These are phyloP conservation scores for Boletus insuetus DNA, from an alignment of 768 basidiomycete genomes.

Conservation along the genomic window DNA sequence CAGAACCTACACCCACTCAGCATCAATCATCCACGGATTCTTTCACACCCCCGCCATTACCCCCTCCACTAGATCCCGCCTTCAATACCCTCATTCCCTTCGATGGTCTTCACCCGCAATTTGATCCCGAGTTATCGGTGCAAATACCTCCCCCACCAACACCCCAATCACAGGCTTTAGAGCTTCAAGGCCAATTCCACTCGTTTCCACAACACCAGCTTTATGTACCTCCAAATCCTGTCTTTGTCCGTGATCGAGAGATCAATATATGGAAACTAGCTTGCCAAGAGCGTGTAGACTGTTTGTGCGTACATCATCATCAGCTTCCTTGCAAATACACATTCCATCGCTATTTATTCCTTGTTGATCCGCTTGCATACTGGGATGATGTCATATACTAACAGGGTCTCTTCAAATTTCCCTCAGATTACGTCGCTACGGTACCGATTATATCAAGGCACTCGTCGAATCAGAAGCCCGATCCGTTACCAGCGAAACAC, in stretches of 20 bases:
- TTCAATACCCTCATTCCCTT: constrained; percentile 30
- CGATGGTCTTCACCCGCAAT: constrained; percentile 18
- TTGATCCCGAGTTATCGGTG: constrained; percentile 18
- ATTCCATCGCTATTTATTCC: not conserved
- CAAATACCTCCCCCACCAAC: constrained; percentile 13
- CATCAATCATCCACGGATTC: constrained; percentile 1
- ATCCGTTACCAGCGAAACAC: not conserved
- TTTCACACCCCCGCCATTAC: constrained; percentile 1
- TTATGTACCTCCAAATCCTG: constrained; percentile 28
- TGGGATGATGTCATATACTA: constrained; percentile 7
- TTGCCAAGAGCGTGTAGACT: constrained; percentile 35
- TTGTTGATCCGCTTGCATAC: constrained; percentile 7
- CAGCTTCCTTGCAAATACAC: constrained; percentile 1
- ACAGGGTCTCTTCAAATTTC: not conserved
- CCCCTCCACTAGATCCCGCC: constrained; percentile 16
- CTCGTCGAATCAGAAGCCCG: constrained; percentile 30
- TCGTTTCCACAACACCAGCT: constrained; percentile 25
- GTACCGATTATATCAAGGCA: constrained; percentile 32
- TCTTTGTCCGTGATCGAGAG: constrained; percentile 31
- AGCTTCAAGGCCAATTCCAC: constrained; percentile 24
- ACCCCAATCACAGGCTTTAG: constrained; percentile 19
- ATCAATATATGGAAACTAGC: constrained; percentile 36
- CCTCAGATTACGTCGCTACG: constrained; percentile 31
- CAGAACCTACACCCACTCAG: not conserved
- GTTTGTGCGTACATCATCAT: constrained; percentile 23